Percentiles rank a stretch among this genome's conserved stretches.
Evolutionary conservation across 192 early-diverging fungal genomes (phyloP).

Genomic region (Umbelopsis vinacea): DNA sequence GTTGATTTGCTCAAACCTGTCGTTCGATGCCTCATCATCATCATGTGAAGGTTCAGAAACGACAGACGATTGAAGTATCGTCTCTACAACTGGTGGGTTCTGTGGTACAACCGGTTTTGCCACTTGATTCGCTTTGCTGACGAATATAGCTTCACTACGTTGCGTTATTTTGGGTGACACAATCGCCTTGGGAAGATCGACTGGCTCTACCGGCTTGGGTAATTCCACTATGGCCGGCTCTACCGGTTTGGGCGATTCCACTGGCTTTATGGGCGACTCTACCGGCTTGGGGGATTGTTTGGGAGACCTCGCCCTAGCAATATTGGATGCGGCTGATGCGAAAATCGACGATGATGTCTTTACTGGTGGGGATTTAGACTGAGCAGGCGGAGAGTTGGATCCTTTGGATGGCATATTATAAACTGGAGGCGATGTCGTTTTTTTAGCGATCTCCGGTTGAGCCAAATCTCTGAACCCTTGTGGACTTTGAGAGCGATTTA

Average conservation of each 20-base stretch:
- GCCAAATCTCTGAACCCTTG: background rate
- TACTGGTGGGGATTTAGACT: background rate
- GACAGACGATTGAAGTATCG: background rate
- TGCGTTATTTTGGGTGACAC: too few relatives aligned
- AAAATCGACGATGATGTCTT: background rate
- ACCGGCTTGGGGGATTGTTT: background rate
- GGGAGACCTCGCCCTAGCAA: background rate
- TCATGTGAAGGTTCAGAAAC: background rate
- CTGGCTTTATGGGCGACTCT: too few relatives aligned
- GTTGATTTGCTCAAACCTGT: background rate
- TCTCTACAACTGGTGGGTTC: too few relatives aligned
- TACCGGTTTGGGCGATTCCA: background rate
- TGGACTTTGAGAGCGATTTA: background rate
- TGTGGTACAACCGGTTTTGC: too few relatives aligned
- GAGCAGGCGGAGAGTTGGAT: background rate
- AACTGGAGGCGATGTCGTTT: background rate
- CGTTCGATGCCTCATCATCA: background rate
- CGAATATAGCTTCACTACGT: too few relatives aligned
- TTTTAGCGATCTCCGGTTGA: background rate
- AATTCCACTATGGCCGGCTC: background rate
- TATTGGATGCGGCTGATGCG: background rate
- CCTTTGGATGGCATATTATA: background rate
- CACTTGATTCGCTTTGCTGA: too few relatives aligned
- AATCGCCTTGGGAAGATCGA: too few relatives aligned
- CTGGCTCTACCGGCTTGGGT: background rate